Evolutionary conservation across 169 alveolate genomes (phyloP), one percentile per base, ranked within the genome.

Genomic region (Besnoitia besnoiti): DNA sequence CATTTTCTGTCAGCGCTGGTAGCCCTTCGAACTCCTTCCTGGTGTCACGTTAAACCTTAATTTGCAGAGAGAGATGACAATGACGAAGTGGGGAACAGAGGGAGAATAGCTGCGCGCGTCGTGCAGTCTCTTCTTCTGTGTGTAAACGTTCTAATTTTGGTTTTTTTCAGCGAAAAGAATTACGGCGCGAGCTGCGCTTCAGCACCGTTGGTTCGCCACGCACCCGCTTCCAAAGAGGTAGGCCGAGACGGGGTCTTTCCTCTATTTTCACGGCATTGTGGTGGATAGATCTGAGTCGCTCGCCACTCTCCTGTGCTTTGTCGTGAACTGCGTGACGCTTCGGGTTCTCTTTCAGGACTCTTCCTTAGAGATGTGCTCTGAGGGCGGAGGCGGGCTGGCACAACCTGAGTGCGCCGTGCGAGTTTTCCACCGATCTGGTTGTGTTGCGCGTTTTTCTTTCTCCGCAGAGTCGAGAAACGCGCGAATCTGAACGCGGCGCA

Each of bases 191-290:
- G 92, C 67, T 3, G 92, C 92, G 5, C 75, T 89, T 24, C 85
- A 89, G 62, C 92, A 89, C 47, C 89, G 73, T 0, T 89, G 92
- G 92, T 89, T 89, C 88, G 14, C 33, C 50, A 49, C 88, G 51
- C 30, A 37, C 24, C 92, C 92, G 27, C 88, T 89, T 19, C 92
- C 92, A 35, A 50, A 27, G 16, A 61, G 92, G 92, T 89, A 39
- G 40, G 46, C 3, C 33, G 46, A 19, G 1, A 1, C 67, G 67
- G 7, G n/a, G 67, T n/a, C n/a, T n/a, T n/a, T n/a, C n/a, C n/a
- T n/a, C n/a, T n/a, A n/a, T n/a, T n/a, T n/a, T n/a, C n/a, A n/a
- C n/a, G n/a, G n/a, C n/a, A n/a, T n/a, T n/a, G n/a, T n/a, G n/a
- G n/a, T n/a, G n/a, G n/a, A n/a, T n/a, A n/a, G n/a, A n/a, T n/a